Base-by-base conservation (phyloP, 1,284 basidiomycete species). In the Boletus holoroseus region DNA sequence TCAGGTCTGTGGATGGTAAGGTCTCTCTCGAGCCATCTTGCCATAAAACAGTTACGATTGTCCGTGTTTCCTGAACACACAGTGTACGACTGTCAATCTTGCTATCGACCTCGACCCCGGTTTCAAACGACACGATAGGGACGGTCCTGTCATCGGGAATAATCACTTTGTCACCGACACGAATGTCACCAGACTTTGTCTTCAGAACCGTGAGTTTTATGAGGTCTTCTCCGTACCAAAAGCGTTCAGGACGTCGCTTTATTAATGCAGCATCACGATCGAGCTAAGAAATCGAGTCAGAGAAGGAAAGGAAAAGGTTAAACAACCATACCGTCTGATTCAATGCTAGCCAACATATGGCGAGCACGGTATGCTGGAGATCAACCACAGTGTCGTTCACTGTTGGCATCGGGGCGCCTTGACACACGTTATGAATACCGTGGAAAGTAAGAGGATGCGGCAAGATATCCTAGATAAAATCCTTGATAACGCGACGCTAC, bases 261-360 rank as follows among this genome's bases (percentile, higher is more conserved):
- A 68, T 68, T 51, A 79, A 74, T 12, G 84, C 81, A 43, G 77
- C 73, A 35, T 69, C 63, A 4, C 75, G 70, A 47, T 81, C 73
- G 26, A 93, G 74, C 88, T 92, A 59, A 13, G 5, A 49, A 47
- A 18, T 27, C 35, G 24, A 32, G 35, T 55, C 22, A 58, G 53
- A 50, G 24, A 44, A 52, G 9, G 53, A 42, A 37, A 27, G 3
- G 38, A 43, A 26, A 39, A 49, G 3, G 40, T 5, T 9, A 18
- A 47, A 13, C 16, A 44, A 26, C 68, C 81, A 55, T 62, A 91
- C 91, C 48, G 78, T 79, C 74, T 94, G 93, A 61, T 92, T 94
- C 53, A 94, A 74, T 13, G 91, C 93, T 12, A 94, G 76, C 93
- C 93, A 96, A 42, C 85, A 82, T 56, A 96, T 73, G 20, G 85